Evolutionary conservation across 2,329 filamentous ascomycete genomes (phyloP).

Genomic region (Furcasterigmium sp.): DNA sequence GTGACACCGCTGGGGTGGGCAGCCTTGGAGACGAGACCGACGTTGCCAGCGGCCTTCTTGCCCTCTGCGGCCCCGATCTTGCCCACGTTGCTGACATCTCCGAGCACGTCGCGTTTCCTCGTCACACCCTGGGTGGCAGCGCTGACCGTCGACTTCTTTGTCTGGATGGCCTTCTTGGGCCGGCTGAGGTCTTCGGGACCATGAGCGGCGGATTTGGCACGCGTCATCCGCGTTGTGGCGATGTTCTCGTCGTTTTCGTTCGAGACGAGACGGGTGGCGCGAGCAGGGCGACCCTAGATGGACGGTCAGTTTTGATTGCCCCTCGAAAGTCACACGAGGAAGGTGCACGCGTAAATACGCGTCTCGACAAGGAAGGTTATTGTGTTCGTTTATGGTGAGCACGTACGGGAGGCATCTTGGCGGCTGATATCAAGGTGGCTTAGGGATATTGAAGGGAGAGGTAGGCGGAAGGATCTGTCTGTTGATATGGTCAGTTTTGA

Average conservation of each 20-base stretch:
- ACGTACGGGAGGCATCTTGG: slow-evolving; percentile 34
- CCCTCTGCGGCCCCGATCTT: slow-evolving; percentile 68
- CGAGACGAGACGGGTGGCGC: slow-evolving; percentile 64
- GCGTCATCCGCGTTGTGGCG: slow-evolving; percentile 76
- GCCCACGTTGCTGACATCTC: slow-evolving; percentile 91
- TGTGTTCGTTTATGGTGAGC: not conserved
- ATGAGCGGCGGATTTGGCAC: slow-evolving; percentile 82
- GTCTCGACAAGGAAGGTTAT: not conserved
- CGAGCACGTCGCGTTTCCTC: slow-evolving; percentile 78
- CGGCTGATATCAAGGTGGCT: not conserved
- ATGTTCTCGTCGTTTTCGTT: slow-evolving; percentile 96
- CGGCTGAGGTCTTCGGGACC: slow-evolving; percentile 56
- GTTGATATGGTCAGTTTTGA: not conserved
- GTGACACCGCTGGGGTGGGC: slow-evolving; percentile 76
- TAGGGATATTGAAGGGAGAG: not conserved
- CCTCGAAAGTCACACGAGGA: slow-evolving; percentile 5
- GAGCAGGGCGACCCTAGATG: slow-evolving; percentile 58
- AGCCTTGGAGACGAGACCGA: slow-evolving; percentile 71
- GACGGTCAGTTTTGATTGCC: slow-evolving; percentile 14
- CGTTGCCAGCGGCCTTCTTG: slow-evolving; percentile 69
- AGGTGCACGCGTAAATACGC: not conserved
- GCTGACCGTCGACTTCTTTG: slow-evolving; percentile 59
- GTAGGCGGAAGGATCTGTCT: not conserved
- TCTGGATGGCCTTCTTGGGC: slow-evolving; percentile 57
- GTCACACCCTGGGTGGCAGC: slow-evolving; percentile 40